A percentile compares a stretch with the other conserved stretches of the same genome.
Evolutionary conservation across 208 protist genomes (phyloP).

Genomic region (Novymonas esmeraldas): DNA sequence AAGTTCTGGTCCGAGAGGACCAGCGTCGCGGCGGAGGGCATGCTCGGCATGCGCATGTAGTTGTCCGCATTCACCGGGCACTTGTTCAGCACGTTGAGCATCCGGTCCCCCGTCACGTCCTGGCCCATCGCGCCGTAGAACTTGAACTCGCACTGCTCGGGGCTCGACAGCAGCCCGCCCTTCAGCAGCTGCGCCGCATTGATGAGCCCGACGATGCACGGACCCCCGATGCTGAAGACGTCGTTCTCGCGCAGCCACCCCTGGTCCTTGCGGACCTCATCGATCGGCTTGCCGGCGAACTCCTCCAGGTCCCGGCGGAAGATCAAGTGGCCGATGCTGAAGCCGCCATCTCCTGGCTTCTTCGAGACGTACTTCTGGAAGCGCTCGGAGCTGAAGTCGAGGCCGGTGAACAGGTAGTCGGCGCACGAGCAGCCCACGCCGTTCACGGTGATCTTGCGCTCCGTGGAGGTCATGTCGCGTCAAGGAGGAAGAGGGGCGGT

Average conservation of each 20-base stretch:
- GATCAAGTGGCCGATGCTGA: slow-evolving; percentile 37
- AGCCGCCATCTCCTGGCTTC: slow-evolving; percentile 28
- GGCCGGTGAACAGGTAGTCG: slow-evolving; percentile 37
- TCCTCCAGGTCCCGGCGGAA: slow-evolving; percentile 27
- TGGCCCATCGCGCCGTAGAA: slow-evolving; percentile 37
- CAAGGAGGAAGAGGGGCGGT: not conserved
- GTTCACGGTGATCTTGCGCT: slow-evolving; percentile 28
- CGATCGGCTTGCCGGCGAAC: slow-evolving; percentile 33
- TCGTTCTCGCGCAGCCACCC: slow-evolving; percentile 37
- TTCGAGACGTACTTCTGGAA: slow-evolving; percentile 35
- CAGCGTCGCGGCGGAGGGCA: slow-evolving; percentile 29
- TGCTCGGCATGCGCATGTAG: slow-evolving; percentile 11
- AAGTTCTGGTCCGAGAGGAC: slow-evolving; percentile 36
- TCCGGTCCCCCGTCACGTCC: slow-evolving; percentile 26
- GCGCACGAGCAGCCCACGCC: slow-evolving; percentile 30
- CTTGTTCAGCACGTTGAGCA: slow-evolving; percentile 27
- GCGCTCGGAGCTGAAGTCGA: slow-evolving; percentile 22
- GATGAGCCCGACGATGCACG: slow-evolving; percentile 35
- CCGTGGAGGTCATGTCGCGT: slow-evolving; percentile 7
- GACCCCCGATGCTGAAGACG: slow-evolving; percentile 34
- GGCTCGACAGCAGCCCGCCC: slow-evolving; percentile 11
- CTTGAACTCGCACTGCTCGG: slow-evolving; percentile 27
- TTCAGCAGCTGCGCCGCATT: slow-evolving; percentile 43
- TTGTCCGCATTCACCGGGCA: slow-evolving; percentile 19
- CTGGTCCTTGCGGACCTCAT: slow-evolving; percentile 31